Evolutionary conservation across 139 green algal species (phyloP).

Genomic region (Yamagishiella unicocca): DNA sequence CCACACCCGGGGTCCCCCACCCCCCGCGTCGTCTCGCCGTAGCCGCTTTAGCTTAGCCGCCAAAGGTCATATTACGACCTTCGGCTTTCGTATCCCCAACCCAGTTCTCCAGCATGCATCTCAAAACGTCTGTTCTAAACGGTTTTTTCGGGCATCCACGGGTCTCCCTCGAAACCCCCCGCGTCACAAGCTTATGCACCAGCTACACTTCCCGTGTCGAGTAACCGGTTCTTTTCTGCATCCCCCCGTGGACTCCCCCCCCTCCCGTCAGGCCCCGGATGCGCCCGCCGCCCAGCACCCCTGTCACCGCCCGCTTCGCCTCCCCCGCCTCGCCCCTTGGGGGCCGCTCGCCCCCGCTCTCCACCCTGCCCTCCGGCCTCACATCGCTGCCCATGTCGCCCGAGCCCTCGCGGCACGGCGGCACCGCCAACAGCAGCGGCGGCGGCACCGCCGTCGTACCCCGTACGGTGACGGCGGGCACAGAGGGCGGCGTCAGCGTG

Average conservation of each 20-base stretch:
- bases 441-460: not conserved
- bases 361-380: not conserved
- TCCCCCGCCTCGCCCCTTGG: not conserved
- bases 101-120: too few species aligned
- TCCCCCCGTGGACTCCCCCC: not conserved
- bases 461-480: not conserved
- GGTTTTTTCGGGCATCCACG: too few species aligned
- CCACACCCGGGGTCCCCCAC: not conserved
- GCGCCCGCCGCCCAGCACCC: not conserved
- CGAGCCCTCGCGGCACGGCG: conserved; percentile 31
- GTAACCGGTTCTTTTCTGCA: too few species aligned
- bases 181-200: too few species aligned
- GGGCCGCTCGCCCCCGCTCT: not conserved
- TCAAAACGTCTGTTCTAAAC: too few species aligned
- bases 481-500: conserved; percentile 12
- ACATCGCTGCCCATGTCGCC: not conserved
- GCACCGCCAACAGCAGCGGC: not conserved
- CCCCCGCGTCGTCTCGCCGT: not conserved
- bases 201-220: too few species aligned
- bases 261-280: not conserved
- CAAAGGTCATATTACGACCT: too few species aligned
- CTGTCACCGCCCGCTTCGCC: not conserved
- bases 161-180: too few species aligned
- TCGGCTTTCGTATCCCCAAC: too few species aligned
- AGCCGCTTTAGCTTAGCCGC: too few species aligned